These are phyloP conservation scores for Nicotiana otophora DNA, from an alignment of 257 asterid genomes.

Conservation along the genomic window DNA sequence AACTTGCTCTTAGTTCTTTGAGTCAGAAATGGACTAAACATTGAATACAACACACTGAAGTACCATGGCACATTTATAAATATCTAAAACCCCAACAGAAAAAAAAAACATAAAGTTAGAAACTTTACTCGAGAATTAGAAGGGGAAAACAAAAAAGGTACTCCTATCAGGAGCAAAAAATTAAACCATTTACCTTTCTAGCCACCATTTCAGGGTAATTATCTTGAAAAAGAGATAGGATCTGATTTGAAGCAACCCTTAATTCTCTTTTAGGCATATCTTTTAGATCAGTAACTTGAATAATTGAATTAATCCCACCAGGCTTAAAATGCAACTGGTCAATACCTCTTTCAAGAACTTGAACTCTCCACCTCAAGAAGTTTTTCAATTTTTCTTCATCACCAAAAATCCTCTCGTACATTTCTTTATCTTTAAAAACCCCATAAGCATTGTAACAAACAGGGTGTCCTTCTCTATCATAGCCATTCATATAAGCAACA, in stretches of 20 bases:
- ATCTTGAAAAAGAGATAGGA: slow-evolving; percentile 76
- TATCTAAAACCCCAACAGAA: slow-evolving; percentile 34
- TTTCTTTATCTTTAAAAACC: slow-evolving; percentile 56
- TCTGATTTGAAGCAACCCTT: slow-evolving; percentile 76
- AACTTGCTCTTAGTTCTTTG: slow-evolving; percentile 94
- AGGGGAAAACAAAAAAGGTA: too few relatives aligned
- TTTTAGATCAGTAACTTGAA: slow-evolving; percentile 67
- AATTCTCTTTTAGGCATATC: slow-evolving; percentile 91
- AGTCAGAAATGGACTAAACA: slow-evolving; percentile 92
- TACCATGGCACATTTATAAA: slow-evolving; percentile 95
- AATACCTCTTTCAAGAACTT: slow-evolving; percentile 66
- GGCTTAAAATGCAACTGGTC: slow-evolving; percentile 60
- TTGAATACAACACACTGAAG: slow-evolving; percentile 78
- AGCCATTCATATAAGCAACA: slow-evolving; percentile 71
- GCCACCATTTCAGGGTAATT: slow-evolving; percentile 97
- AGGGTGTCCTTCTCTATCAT: slow-evolving; percentile 63
- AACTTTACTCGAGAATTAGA: background rate
- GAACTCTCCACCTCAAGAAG: slow-evolving; percentile 71
- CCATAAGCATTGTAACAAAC: slow-evolving; percentile 94
- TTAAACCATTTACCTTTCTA: slow-evolving; percentile 45
- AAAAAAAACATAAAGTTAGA: background rate
- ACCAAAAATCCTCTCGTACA: slow-evolving; percentile 63
- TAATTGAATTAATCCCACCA: slow-evolving; percentile 72
- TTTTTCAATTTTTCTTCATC: slow-evolving; percentile 50
- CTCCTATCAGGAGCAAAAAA: too few relatives aligned